Percentiles rank a stretch among this genome's conserved stretches.
These are phyloP conservation scores for Coniferiporia weirii DNA, from an alignment of 1,284 basidiomycete genomes.

Conservation along the genomic window DNA sequence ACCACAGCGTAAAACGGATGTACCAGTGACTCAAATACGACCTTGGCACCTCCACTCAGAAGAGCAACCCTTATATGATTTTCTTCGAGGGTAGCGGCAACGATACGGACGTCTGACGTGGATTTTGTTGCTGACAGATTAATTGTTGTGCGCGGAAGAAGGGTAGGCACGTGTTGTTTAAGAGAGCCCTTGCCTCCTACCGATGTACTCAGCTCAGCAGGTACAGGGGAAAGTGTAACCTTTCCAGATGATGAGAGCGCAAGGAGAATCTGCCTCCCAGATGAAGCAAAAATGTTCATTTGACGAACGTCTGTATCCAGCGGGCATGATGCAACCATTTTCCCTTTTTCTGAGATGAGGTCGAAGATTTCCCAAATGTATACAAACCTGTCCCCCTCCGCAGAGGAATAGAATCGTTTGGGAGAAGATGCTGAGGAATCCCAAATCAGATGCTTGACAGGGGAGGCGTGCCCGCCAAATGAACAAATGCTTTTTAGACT, in stretches of 20 bases:
- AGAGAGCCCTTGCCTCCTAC: slow-evolving; percentile 29
- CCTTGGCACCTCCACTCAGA: slow-evolving; percentile 57
- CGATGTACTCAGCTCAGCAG: slow-evolving; percentile 40
- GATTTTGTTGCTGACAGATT: slow-evolving; percentile 37
- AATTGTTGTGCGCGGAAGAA: slow-evolving; percentile 47
- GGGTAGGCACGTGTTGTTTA: slow-evolving; percentile 43
- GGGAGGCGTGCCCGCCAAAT: slow-evolving; percentile 65
- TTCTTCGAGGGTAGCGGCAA: slow-evolving; percentile 44
- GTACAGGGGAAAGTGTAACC: slow-evolving; percentile 58
- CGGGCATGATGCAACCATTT: slow-evolving; percentile 57
- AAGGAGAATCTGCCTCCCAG: slow-evolving; percentile 42
- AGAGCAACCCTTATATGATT: slow-evolving; percentile 55
- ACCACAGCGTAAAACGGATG: slow-evolving; percentile 27
- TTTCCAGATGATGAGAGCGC: slow-evolving; percentile 64
- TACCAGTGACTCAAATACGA: slow-evolving; percentile 66
- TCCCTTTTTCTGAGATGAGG: slow-evolving; percentile 42
- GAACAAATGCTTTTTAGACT: slow-evolving; percentile 42
- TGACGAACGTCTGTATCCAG: slow-evolving; percentile 63
- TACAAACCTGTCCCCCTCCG: slow-evolving; percentile 73
- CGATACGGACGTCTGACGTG: slow-evolving; percentile 36
- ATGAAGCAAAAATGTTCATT: slow-evolving; percentile 39
- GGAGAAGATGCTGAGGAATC: slow-evolving; percentile 34
- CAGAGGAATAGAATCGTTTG: slow-evolving; percentile 60
- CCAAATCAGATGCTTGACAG: slow-evolving; percentile 50
- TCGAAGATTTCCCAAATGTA: slow-evolving; percentile 56